These are phyloP conservation scores for Evernia prunastri DNA, from an alignment of 495 filamentous ascomycete genomes.

Conservation along the genomic window DNA sequence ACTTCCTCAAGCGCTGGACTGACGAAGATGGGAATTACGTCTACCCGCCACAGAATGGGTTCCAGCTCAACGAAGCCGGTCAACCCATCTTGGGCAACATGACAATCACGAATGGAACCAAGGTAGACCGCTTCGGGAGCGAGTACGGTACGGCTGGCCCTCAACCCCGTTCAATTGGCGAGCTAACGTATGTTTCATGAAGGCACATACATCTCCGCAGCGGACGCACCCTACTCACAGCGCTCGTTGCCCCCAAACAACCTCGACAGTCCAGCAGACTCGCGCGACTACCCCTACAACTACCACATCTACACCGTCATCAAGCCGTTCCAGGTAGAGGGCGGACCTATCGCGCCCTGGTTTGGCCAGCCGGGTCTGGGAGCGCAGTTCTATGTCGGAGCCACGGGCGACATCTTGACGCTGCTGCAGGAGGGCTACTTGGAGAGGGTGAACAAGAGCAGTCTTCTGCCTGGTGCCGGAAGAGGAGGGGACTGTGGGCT, in stretches of 20 bases:
- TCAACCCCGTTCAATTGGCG: background rate
- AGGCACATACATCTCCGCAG: slow-evolving; percentile 40
- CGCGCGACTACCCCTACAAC: slow-evolving; percentile 42
- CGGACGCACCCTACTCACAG: slow-evolving; percentile 47
- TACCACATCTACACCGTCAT: slow-evolving; percentile 50
- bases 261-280: slow-evolving; percentile 33
- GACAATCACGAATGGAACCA: slow-evolving; percentile 39
- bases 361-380: slow-evolving; percentile 55
- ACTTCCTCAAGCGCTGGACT: slow-evolving; percentile 45
- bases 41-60: slow-evolving; percentile 43
- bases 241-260: slow-evolving; percentile 48
- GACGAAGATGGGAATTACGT: slow-evolving; percentile 33
- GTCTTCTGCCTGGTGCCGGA: slow-evolving; percentile 8
- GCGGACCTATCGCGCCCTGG: slow-evolving; percentile 50
- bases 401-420: slow-evolving; percentile 15
- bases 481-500: slow-evolving; percentile 15
- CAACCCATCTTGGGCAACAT: slow-evolving; percentile 41
- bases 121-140: slow-evolving; percentile 51
- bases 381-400: slow-evolving; percentile 37
- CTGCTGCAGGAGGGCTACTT: slow-evolving; percentile 14
- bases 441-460: slow-evolving; percentile 9
- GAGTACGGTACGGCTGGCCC: slow-evolving; percentile 31
- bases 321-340: slow-evolving; percentile 36
- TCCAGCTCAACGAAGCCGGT: slow-evolving; percentile 31
- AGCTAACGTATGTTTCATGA: background rate